A percentile compares a stretch with the other conserved stretches of the same genome.
These are phyloP conservation scores for Piper longum DNA, from an alignment of 164 flowering plant species.

Conservation along the genomic window DNA sequence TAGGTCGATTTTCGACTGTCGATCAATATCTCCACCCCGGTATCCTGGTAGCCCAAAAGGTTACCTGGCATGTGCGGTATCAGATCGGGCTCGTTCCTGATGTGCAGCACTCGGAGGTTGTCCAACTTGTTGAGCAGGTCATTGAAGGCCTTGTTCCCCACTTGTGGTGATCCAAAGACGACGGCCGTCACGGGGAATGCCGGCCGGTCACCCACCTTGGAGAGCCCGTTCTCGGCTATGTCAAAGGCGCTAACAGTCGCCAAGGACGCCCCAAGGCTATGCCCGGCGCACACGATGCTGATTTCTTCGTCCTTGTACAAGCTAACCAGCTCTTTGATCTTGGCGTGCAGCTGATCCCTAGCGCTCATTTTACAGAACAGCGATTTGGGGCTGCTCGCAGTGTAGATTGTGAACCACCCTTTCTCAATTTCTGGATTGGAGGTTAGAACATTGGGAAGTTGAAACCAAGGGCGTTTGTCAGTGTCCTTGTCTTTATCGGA, in stretches of 20 bases:
- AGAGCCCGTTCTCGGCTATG: slow-evolving; percentile 36
- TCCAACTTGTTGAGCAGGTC: slow-evolving; percentile 15
- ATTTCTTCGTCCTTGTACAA: slow-evolving; percentile 36
- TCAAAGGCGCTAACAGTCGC: slow-evolving; percentile 48
- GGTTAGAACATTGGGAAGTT: not conserved
- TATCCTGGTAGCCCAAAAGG: slow-evolving; percentile 32
- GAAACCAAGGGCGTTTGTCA: not conserved
- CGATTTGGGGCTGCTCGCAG: slow-evolving; percentile 40
- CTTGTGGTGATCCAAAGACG: slow-evolving; percentile 53
- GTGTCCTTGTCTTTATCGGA: not conserved
- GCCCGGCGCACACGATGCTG: slow-evolving; percentile 50
- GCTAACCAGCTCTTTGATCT: slow-evolving; percentile 23
- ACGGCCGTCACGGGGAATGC: slow-evolving; percentile 40
- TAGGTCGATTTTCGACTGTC: slow-evolving; percentile 52
- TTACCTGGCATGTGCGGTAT: slow-evolving; percentile 48
- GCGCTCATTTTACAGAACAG: slow-evolving; percentile 49
- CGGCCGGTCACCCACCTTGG: slow-evolving; percentile 1
- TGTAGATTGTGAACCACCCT: slow-evolving; percentile 67
- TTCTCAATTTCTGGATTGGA: slow-evolving; percentile 42
- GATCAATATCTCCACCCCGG: slow-evolving; percentile 34
- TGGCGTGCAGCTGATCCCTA: slow-evolving; percentile 34
- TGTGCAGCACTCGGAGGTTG: slow-evolving; percentile 40
- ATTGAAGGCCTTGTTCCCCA: slow-evolving; percentile 50
- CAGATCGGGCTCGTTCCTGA: slow-evolving; percentile 39
- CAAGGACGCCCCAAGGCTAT: slow-evolving; percentile 65